Evolutionary conservation across 768 basidiomycete species (phyloP).

Genomic region (Astraeus odoratus): DNA sequence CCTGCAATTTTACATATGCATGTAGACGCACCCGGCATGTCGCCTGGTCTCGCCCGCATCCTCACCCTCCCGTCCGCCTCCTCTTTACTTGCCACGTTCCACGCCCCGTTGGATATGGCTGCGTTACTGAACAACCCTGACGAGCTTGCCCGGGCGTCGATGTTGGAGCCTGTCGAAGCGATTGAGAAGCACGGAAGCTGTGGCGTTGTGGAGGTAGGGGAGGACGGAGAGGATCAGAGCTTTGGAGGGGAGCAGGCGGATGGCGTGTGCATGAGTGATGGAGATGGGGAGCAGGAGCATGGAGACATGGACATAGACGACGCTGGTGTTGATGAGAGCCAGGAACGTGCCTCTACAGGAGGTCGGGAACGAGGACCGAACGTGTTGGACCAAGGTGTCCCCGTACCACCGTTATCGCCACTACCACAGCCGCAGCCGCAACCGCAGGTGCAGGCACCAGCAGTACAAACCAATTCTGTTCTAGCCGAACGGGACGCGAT

Average conservation of each 20-base stretch:
- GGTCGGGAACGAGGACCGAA: too few relatives aligned
- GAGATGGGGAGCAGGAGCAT: too few relatives aligned
- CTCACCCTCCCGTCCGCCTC: conserved; percentile 10
- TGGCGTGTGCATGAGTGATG: too few relatives aligned
- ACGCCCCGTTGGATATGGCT: conserved; percentile 33
- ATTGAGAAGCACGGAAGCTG: conserved; percentile 23
- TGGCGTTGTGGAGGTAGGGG: background rate
- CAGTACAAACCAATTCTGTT: background rate
- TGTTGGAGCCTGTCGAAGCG: too few relatives aligned
- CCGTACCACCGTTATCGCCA: too few relatives aligned
- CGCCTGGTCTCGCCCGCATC: conserved; percentile 10
- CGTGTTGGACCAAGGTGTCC: too few relatives aligned
- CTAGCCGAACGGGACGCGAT: conserved; percentile 25
- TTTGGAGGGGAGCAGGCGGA: background rate
- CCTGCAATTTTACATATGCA: too few relatives aligned
- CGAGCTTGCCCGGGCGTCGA: conserved; percentile 29
- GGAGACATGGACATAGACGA: too few relatives aligned
- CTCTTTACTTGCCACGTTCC: conserved; percentile 1
- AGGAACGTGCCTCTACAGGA: too few relatives aligned
- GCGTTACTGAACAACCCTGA: conserved; percentile 34
- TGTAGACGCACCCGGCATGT: background rate
- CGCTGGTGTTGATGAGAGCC: too few relatives aligned
- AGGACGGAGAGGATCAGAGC: background rate
- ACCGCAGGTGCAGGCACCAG: background rate
- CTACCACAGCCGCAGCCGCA: too few relatives aligned